Base-by-base conservation (phyloP, 148 eudicot species). In the Dysphania ambrosioides region DNA sequence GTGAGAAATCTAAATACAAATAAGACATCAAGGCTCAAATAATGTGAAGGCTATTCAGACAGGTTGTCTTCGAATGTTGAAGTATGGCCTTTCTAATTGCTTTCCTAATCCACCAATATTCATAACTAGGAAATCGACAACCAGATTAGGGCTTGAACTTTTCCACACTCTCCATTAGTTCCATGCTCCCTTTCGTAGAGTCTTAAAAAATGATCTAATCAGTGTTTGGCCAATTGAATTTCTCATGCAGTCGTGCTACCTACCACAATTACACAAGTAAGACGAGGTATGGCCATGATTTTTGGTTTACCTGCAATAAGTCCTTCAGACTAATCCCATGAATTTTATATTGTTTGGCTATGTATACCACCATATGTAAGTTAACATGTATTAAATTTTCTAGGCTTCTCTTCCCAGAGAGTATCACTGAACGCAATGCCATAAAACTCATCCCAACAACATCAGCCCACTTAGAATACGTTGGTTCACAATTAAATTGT, bases 61-160 rank as follows among this genome's bases (percentile, higher is more conserved):
- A 96, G 77, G 77, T 89, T 27, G 85, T 88, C 86, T 90, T 86
- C 67, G 97, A 92, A 75, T 92, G 88, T 69, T 80, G 92, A 84
- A 87, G 88, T 55, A 92, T 85, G 70, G 99, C 92, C 84, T 83
- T 87, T 82, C 88, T 87, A 82, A 92, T 74, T 44, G 89, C 62
- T 72, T 92, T 97, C 70, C 94, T 88, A 72, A 96, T 91, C 99
- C 99, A 96, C 96, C 94, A 90, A 76, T 88, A 96, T 13, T 97
- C 97, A 86, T 96, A 96, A 78, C 90, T 86, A 47, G 93, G 88
- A 85, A 96, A 92, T 61, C 97, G 84, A 71, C 94, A 89, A 78
- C 97, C 97, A 66, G 83, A 85, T 70, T 82, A 92, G 56, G 91
- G 91, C 77, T 87, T 92, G 85, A 86, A 96, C 81, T 90, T 96